These are phyloP conservation scores for Pholiota conissans DNA, from an alignment of 768 basidiomycete genomes.

Conservation along the genomic window DNA sequence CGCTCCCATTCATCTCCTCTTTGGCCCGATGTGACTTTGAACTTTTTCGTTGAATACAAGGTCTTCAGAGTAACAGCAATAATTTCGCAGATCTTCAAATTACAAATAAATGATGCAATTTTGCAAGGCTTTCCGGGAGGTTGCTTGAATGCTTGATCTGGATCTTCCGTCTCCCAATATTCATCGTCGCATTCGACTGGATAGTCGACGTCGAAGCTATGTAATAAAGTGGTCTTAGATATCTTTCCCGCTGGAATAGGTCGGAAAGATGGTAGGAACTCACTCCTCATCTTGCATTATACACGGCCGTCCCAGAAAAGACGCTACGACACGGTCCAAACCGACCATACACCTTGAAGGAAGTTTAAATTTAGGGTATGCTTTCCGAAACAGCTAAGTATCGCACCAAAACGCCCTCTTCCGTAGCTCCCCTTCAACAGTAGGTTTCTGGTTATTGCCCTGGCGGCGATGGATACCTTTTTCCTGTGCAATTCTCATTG, in stretches of 20 bases:
- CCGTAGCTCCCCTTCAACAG: slow-evolving; percentile 56
- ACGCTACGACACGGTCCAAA: slow-evolving; percentile 34
- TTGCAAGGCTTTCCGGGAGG: slow-evolving; percentile 57
- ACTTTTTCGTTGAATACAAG: slow-evolving; percentile 44
- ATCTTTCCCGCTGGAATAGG: not conserved
- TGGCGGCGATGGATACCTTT: slow-evolving; percentile 58
- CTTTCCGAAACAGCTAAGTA: not conserved
- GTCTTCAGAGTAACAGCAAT: slow-evolving; percentile 61
- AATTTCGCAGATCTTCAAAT: slow-evolving; percentile 59
- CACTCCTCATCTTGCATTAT: slow-evolving; percentile 73
- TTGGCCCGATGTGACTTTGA: slow-evolving; percentile 30
- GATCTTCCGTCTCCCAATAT: slow-evolving; percentile 46
- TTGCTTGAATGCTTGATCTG: slow-evolving; percentile 55
- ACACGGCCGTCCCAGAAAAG: slow-evolving; percentile 63
- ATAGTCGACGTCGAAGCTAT: slow-evolving; percentile 63
- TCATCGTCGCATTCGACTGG: slow-evolving; percentile 59
- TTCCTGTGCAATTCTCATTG: slow-evolving; percentile 64
- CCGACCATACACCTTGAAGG: slow-evolving; percentile 28
- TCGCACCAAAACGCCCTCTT: slow-evolving; percentile 58
- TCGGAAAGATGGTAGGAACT: not conserved
- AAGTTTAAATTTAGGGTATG: not conserved
- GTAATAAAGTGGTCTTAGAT: not conserved
- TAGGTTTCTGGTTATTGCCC: slow-evolving; percentile 30
- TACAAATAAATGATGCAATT: slow-evolving; percentile 51
- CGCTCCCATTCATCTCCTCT: slow-evolving; percentile 59